phyloP scores from a whole-genome alignment of 2,329 filamentous ascomycete genomes.

The Diplodia seriata region DNA sequence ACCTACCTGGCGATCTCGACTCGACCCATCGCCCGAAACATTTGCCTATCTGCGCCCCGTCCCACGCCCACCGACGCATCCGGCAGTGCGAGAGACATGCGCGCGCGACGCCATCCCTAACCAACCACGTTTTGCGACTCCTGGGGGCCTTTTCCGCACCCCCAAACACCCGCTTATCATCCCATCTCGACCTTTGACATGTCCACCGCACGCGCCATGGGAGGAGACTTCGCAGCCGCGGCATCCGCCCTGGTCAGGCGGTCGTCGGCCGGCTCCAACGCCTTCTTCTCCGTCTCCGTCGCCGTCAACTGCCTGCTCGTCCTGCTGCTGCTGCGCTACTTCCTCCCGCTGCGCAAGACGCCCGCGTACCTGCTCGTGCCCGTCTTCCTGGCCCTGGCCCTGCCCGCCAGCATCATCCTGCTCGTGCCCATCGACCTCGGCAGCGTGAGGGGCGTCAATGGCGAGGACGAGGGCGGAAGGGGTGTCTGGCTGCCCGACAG shows the following conservation, averaged over 20 bases:
- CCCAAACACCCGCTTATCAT: neutral
- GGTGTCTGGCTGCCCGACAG: constrained; percentile 87
- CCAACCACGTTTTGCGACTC: constrained; percentile 13
- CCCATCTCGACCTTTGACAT: neutral
- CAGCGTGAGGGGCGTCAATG: constrained; percentile 71
- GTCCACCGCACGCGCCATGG: constrained; percentile 2
- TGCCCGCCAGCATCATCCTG: constrained; percentile 88
- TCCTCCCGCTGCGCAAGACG: constrained; percentile 86
- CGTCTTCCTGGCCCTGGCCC: constrained; percentile 93
- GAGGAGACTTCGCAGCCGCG: neutral
- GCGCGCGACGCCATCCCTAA: constrained; percentile 24
- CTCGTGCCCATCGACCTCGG: constrained; percentile 96
- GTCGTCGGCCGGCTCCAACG: constrained; percentile 77
- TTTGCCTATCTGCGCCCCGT: neutral
- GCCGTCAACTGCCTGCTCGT: constrained; percentile 77
- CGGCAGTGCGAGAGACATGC: constrained; percentile 8
- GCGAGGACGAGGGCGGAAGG: constrained; percentile 71
- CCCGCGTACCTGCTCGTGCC: constrained; percentile 89
- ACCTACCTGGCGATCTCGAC: constrained; percentile 11
- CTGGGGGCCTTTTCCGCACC: constrained; percentile 5
- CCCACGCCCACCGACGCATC: constrained; percentile 4
- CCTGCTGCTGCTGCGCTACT: constrained; percentile 85
- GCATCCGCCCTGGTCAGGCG: constrained; percentile 17
- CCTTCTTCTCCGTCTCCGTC: constrained; percentile 78
- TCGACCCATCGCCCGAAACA: neutral